Evolutionary conservation across 345 rosid species (phyloP).

Genomic region (Linum trigynum): DNA sequence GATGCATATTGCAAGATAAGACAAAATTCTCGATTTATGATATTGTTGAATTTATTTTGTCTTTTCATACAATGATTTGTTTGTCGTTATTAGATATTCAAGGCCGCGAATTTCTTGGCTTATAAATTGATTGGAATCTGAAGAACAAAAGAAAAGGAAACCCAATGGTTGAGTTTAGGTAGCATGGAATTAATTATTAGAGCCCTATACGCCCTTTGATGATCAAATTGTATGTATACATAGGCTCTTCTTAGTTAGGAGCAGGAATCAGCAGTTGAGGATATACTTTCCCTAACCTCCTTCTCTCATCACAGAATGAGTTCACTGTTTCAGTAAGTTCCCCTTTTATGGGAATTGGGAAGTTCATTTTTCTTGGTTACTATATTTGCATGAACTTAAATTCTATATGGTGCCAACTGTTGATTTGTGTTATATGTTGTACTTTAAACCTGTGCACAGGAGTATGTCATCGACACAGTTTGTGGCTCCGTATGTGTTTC

Average conservation of each 20-base stretch:
- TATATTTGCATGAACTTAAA: not conserved
- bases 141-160: not conserved
- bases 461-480: conserved; percentile 54
- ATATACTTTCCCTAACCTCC: not conserved
- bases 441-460: conserved; percentile 37
- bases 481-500: conserved; percentile 64
- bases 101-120: not conserved
- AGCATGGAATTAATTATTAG: no score
- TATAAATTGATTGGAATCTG: no score
- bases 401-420: no score
- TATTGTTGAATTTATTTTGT: not conserved
- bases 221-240: not conserved
- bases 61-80: not conserved
- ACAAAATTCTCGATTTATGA: not conserved
- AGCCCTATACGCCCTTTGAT: not conserved
- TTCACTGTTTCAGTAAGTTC: not conserved
- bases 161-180: not conserved
- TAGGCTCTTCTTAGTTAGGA: not conserved
- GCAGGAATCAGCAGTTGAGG: not conserved
- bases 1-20: not conserved
- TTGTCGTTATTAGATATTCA: not conserved
- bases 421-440: not conserved
- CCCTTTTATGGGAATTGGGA: no score
- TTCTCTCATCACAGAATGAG: not conserved
- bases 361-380: no score